phyloP scores from a whole-genome alignment of 2,329 filamentous ascomycete species.

The Trichoderma guizhouense region DNA sequence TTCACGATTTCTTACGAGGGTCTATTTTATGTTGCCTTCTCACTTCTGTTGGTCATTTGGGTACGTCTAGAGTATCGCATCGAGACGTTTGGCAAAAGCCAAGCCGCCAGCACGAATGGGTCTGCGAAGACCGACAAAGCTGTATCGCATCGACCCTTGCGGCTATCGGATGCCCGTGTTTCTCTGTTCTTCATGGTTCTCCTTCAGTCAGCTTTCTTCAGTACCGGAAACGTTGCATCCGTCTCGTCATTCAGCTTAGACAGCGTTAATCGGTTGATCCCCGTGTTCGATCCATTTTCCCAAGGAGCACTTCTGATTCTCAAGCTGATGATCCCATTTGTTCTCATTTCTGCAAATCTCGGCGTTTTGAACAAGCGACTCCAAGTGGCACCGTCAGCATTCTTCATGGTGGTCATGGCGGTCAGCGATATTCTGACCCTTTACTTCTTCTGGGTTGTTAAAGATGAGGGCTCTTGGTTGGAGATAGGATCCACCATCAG shows the following conservation, averaged over 20 bases:
- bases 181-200: slow-evolving; percentile 94
- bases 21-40: slow-evolving; percentile 91
- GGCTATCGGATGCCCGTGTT: slow-evolving; percentile 79
- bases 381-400: slow-evolving; percentile 77
- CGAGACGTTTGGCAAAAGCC: slow-evolving; percentile 23
- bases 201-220: slow-evolving; percentile 94
- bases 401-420: slow-evolving; percentile 94
- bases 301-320: slow-evolving; percentile 83
- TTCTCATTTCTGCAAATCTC: slow-evolving; percentile 86
- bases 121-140: slow-evolving; percentile 16
- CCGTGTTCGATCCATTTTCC: slow-evolving; percentile 89
- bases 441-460: slow-evolving; percentile 97
- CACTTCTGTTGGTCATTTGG: slow-evolving; percentile 78
- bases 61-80: slow-evolving; percentile 85
- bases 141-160: slow-evolving; percentile 59
- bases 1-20: slow-evolving; percentile 97
- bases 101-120: background rate
- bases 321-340: slow-evolving; percentile 92
- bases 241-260: slow-evolving; percentile 92
- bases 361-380: slow-evolving; percentile 84
- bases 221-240: slow-evolving; percentile 92
- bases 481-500: slow-evolving; percentile 97
- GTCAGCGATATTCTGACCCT: slow-evolving; percentile 88
- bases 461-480: slow-evolving; percentile 93
- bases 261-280: slow-evolving; percentile 80